Percentiles rank a stretch among this genome's conserved stretches.
Evolutionary conservation across 371 early-diverging fungal species (phyloP).

Genomic region (Mucor saturninus): DNA sequence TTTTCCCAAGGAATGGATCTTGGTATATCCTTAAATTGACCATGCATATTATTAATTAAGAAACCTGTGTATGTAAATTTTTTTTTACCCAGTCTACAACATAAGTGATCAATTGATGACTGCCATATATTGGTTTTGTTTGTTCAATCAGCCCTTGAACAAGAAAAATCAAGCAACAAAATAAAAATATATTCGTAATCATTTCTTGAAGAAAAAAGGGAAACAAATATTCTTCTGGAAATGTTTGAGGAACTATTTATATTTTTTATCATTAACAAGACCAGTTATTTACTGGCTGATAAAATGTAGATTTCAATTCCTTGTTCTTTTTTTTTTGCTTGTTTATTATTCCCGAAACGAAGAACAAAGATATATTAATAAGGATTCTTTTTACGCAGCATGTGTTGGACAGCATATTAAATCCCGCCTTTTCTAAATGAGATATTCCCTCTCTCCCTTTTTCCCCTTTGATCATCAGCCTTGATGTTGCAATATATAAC

Average conservation of each 20-base stretch:
- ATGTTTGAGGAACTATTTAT: background rate
- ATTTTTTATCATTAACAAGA: no score
- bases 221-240: background rate
- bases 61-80: background rate
- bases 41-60: background rate
- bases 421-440: no score
- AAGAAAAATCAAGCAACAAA: background rate
- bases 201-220: background rate
- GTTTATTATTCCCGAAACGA: no score
- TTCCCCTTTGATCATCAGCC: no score
- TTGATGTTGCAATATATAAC: no score
- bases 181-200: background rate
- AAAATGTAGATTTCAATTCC: no score
- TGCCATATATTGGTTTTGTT: slow-evolving; percentile 17
- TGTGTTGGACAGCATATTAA: no score
- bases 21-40: slow-evolving; percentile 28
- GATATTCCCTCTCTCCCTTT: no score
- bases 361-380: no score
- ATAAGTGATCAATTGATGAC: slow-evolving; percentile 35
- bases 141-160: slow-evolving; percentile 5
- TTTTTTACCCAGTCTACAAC: slow-evolving; percentile 45
- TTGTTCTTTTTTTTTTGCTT: no score
- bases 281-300: no score
- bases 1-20: slow-evolving; percentile 43
- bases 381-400: no score